Base-by-base conservation (phyloP, 129 eudicot genomes). In the Sambucus nigra region DNA sequence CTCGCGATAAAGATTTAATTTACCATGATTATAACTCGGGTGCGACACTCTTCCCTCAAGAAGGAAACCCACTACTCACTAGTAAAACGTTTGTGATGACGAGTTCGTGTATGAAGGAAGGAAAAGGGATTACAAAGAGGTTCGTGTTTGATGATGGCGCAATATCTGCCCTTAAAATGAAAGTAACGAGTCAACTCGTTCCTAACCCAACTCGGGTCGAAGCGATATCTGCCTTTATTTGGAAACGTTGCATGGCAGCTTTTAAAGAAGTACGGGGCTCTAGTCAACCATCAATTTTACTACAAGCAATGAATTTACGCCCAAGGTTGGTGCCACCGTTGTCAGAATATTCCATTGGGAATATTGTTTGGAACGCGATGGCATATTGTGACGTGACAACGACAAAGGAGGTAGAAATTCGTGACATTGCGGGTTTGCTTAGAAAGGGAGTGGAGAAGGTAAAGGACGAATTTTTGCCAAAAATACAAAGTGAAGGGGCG, bases 401-500 rank as follows among this genome's bases (percentile, higher is more conserved):
- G 8, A 51, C 42, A 12, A 31, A 41, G 16, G n/a, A 53, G 46
- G 40, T 42, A 32, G 48, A 25, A 13, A 15, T 69, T 8, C 25
- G 10, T 2, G 45, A 25, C 0, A 24, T 65, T 64, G 67, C 27
- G 33, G 22, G 32, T 0, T 31, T 27, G 42, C 31, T 62, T 20
- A 65, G 53, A 1, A 60, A 66, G 25, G 41, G 55, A 3, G 26
- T 60, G 31, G 57, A 61, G 0, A 55, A 55, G 21, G 39, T 60
- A 0, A 50, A 55, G 39, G 9, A 0, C 16, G 60, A 68, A 32
- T 48, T 48, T 57, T 51, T 64, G 1, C 32, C 22, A 0, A 44
- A 48, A n/a, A 18, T 68, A 10, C 67, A 63, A 57, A 65, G 70
- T 15, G 60, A 51, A n/a, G 33, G 32, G 25, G 64, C 49, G 22